Evolutionary conservation across 2,329 filamentous ascomycete genomes (phyloP).

Genomic region (Xylaria sp.): DNA sequence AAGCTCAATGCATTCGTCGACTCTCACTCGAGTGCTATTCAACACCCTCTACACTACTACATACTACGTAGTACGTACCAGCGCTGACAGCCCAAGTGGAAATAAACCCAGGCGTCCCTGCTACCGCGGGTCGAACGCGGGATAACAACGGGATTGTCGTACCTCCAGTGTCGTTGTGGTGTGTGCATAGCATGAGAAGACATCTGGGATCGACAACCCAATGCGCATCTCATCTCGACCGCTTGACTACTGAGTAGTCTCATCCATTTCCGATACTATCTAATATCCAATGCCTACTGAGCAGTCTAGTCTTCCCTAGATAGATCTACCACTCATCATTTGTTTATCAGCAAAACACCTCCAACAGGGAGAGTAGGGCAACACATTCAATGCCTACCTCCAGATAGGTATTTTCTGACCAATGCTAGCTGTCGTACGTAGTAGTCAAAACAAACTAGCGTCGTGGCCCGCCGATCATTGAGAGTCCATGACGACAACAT

Average conservation of each 20-base stretch:
- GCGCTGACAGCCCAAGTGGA: background rate
- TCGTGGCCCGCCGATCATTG: conserved; percentile 31
- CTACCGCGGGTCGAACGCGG: background rate
- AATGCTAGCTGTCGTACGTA: conserved; percentile 20
- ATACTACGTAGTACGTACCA: background rate
- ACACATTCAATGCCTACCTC: background rate
- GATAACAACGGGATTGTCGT: background rate
- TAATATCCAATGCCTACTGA: background rate
- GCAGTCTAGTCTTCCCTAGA: background rate
- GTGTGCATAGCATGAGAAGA: background rate
- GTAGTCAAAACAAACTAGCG: conserved; percentile 26
- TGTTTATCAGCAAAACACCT: conserved; percentile 1
- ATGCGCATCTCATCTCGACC: background rate
- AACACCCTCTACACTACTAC: too few species aligned
- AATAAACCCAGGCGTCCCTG: background rate
- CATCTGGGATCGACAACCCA: background rate
- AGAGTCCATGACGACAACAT: conserved; percentile 34
- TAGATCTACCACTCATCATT: background rate
- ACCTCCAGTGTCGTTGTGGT: background rate
- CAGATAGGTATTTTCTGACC: conserved; percentile 17
- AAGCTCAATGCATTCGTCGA: background rate
- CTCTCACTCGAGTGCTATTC: background rate
- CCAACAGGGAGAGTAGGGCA: background rate
- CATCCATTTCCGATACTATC: background rate
- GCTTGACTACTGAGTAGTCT: background rate